phyloP scores from a whole-genome alignment of 306 rosid species.

The Carpinus viminea region DNA sequence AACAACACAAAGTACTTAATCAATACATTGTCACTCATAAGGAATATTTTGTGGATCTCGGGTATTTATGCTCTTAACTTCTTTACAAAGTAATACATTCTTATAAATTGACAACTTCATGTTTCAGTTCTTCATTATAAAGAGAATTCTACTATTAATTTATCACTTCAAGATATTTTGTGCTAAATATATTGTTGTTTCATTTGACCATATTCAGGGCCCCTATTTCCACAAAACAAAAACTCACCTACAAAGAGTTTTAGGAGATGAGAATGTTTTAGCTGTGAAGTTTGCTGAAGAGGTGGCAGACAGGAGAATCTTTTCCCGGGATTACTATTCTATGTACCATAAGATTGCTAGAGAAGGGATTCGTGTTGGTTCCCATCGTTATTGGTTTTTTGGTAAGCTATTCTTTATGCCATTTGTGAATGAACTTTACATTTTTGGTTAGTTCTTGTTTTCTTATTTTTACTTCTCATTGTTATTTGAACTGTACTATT shows the following conservation, averaged over 20 bases:
- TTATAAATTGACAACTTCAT: neutral
- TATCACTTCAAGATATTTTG: slow-evolving; percentile 5
- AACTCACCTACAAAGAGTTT: slow-evolving; percentile 67
- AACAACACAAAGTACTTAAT: too few relatives aligned
- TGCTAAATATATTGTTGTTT: slow-evolving; percentile 7
- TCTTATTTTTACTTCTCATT: neutral
- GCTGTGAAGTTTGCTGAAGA: slow-evolving; percentile 60
- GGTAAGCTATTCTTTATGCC: slow-evolving; percentile 44
- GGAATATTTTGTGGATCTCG: too few relatives aligned
- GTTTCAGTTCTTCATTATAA: neutral
- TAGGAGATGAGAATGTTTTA: slow-evolving; percentile 72
- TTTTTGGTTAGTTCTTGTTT: neutral
- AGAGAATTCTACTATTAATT: neutral
- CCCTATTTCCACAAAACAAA: slow-evolving; percentile 44
- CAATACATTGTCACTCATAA: too few relatives aligned
- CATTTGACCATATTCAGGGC: slow-evolving; percentile 51
- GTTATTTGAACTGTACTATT: neutral
- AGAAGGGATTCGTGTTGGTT: slow-evolving; percentile 72
- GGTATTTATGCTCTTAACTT: neutral
- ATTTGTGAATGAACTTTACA: neutral
- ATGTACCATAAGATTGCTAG: slow-evolving; percentile 50
- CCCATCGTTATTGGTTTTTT: slow-evolving; percentile 56
- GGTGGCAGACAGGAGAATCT: neutral
- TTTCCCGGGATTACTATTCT: slow-evolving; percentile 12
- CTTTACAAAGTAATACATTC: neutral